Percentiles rank a stretch among this genome's conserved stretches.
phyloP scores from a whole-genome alignment of 192 early-diverging fungal species.

The Oehlia diaphana region DNA sequence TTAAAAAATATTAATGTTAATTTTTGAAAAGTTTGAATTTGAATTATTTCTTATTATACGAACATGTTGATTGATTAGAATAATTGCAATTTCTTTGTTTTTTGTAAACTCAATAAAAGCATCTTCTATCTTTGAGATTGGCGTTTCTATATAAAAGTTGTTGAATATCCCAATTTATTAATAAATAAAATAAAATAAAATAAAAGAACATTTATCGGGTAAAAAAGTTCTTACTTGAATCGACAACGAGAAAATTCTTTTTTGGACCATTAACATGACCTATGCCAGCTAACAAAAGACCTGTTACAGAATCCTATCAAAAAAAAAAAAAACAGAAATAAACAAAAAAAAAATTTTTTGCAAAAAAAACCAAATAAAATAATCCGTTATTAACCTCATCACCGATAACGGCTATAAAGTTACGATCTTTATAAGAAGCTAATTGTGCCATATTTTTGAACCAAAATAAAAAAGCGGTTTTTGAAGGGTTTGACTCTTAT shows the following conservation, averaged over 20 bases:
- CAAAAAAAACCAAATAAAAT: background rate
- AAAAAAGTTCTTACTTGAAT: conserved; percentile 68
- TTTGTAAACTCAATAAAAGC: conserved; percentile 86
- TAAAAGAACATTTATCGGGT: too few species aligned
- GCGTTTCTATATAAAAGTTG: conserved; percentile 55
- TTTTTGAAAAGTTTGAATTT: background rate
- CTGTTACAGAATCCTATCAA: conserved; percentile 82
- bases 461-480: background rate
- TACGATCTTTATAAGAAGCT: conserved; percentile 47
- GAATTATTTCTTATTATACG: conserved; percentile 15
- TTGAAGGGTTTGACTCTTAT: background rate
- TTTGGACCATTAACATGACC: conserved; percentile 95
- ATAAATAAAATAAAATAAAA: too few species aligned
- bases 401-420: conserved; percentile 64
- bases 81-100: conserved; percentile 96
- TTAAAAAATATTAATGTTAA: too few species aligned
- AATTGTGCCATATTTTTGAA: background rate
- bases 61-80: conserved; percentile 96
- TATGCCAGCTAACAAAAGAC: conserved; percentile 94
- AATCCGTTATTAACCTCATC: conserved; percentile 51
- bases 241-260: conserved; percentile 96
- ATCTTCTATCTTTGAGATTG: conserved; percentile 69
- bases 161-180: too few species aligned
- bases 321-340: background rate
- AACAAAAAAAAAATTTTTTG: background rate